Evolutionary conservation across 306 rosid species (phyloP).

Genomic region (Cotoneaster glaucophyllus): DNA sequence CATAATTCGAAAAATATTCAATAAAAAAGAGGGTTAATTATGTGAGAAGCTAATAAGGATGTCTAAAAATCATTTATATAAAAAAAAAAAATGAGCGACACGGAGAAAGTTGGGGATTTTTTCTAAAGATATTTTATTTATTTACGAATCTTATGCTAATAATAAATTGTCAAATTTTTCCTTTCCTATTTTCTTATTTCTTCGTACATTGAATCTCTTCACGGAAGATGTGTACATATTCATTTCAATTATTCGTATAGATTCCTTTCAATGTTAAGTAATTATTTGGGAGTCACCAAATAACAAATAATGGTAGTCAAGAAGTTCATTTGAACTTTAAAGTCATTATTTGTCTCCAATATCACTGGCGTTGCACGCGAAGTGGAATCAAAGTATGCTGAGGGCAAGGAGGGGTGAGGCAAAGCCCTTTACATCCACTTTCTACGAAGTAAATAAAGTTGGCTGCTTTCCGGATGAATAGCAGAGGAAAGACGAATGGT

Average conservation of each 20-base stretch:
- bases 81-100: neutral
- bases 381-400: neutral
- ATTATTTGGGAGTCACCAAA: neutral
- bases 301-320: neutral
- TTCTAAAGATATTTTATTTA: neutral
- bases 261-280: too few relatives aligned
- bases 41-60: too few relatives aligned
- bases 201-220: neutral
- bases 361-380: neutral
- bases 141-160: neutral
- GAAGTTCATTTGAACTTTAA: neutral
- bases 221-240: neutral
- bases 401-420: neutral
- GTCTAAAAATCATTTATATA: too few relatives aligned
- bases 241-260: neutral
- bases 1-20: too few relatives aligned
- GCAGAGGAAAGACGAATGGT: neutral
- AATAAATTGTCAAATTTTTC: neutral
- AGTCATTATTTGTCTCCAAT: neutral
- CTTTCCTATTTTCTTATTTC: neutral
- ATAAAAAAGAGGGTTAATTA: too few relatives aligned
- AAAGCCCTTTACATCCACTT: neutral
- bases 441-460: too few relatives aligned
- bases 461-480: neutral
- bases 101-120: too few relatives aligned